Evolutionary conservation across 495 filamentous ascomycete genomes (phyloP), one percentile per base, ranked within the genome.

Genomic region (Annulohypoxylon stygium): DNA sequence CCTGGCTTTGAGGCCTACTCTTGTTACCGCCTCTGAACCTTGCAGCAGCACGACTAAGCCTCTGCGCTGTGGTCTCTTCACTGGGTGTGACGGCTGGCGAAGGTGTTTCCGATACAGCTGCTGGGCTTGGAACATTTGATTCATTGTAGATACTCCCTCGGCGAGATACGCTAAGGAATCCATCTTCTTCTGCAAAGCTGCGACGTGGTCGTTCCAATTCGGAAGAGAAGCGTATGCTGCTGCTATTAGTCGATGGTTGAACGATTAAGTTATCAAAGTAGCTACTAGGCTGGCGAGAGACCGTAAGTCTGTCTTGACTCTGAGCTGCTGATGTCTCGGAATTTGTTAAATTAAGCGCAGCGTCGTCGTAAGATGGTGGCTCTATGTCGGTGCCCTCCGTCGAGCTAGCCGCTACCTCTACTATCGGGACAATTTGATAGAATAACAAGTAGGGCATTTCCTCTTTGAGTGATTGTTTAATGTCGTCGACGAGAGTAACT

Each of bases 391-490:
- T 87, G 66, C 88, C 85, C 30, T 82, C 81, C 43, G 85, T 85
- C 9, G 86, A 86, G 60, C 85, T 82, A 0, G 86, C 80, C 6
- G 87, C 82, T 54, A 93, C 89, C 51, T 92, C 91, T 33, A 92
- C 88, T 69, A 97, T 92, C 0, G 95, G 96, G 39, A 94, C 86
- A 43, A 98, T 94, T 78, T 97, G 95, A 75, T 97, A 99, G 80
- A 98, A 97, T 0, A 99, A 83, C 2, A 99, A 87, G 73, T 99
- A 99, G 3, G 96, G 95, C 69, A 92, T 95, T 77, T 97, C 95
- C n/a, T 90, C 86, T 62, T 88, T 89, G 60, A 98, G 80, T 2
- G 88, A 83, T 39, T 88, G 86, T 65, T 93, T 84, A 57, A 93
- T 90, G 62, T 96, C 92, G 71, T 97, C 91, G 45, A 97, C 89